phyloP scores from a whole-genome alignment of 2,329 filamentous ascomycete species.

The Fusarium clavum region DNA sequence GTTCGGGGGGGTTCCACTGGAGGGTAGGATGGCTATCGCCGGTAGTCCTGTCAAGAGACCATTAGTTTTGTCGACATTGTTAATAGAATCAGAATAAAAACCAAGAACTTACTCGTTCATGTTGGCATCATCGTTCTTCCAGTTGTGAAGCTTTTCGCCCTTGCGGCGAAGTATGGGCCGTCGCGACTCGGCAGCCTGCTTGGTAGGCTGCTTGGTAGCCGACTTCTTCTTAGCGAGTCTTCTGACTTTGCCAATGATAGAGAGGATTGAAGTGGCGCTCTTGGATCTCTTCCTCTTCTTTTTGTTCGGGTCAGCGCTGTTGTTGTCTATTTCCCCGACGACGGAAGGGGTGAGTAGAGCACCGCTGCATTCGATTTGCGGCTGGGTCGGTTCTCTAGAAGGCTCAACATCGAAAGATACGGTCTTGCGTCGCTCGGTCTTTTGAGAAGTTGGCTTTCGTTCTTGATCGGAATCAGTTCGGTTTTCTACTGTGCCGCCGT shows the following conservation, averaged over 20 bases:
- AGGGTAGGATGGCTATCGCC: background rate
- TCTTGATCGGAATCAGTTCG: background rate
- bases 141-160: background rate
- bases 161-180: background rate
- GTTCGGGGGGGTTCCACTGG: conserved; percentile 14
- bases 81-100: background rate
- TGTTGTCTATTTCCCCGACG: no score
- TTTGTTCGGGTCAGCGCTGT: background rate
- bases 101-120: conserved; percentile 9
- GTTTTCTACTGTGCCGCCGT: background rate
- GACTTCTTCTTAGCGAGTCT: background rate
- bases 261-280: background rate
- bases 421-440: background rate
- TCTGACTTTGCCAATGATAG: background rate
- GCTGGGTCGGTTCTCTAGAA: background rate
- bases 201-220: background rate
- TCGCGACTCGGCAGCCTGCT: background rate
- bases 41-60: conserved; percentile 5
- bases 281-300: background rate
- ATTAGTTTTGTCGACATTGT: background rate
- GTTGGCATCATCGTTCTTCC: background rate
- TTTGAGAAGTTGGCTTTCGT: background rate
- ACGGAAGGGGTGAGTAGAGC: background rate
- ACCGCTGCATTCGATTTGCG: background rate
- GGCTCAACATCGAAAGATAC: background rate